phyloP scores from a whole-genome alignment of 805 yeast genomes.

The Schwanniomyces vanrijiae region DNA sequence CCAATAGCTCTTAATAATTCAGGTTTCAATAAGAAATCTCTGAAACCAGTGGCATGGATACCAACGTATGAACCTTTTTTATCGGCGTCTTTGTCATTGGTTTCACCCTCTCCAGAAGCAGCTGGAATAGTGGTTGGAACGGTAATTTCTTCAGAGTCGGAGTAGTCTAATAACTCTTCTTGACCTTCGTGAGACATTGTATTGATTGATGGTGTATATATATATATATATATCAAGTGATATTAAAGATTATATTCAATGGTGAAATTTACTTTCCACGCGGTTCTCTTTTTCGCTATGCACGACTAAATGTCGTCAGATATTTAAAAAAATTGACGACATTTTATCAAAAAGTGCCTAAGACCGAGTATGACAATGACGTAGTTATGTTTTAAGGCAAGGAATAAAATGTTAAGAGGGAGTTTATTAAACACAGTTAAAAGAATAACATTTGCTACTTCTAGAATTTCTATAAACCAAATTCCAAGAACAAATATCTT shows the following conservation, averaged over 20 bases:
- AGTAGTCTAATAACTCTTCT: constrained; percentile 98
- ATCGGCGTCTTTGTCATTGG: constrained; percentile 60
- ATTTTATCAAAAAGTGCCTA: not conserved
- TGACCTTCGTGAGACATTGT: constrained; percentile 92
- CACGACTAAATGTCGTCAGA: not conserved
- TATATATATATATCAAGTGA: not conserved
- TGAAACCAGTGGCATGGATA: constrained; percentile 97
- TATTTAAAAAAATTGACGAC: not conserved
- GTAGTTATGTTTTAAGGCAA: too few relatives aligned
- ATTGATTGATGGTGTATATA: constrained; percentile 6
- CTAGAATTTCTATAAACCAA: not conserved
- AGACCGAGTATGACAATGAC: not conserved
- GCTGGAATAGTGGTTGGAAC: constrained; percentile 56
- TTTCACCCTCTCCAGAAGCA: constrained; percentile 34
- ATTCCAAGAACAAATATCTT: not conserved
- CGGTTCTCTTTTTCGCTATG: not conserved
- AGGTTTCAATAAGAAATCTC: constrained; percentile 94
- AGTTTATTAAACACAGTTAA: not conserved
- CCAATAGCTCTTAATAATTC: constrained; percentile 96
- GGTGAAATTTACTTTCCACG: not conserved
- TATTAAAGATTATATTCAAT: not conserved
- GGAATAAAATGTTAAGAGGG: not conserved
- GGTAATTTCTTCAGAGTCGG: constrained; percentile 95
- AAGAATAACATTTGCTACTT: not conserved
- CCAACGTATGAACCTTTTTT: constrained; percentile 98